These are phyloP conservation scores for Scheffersomyces spartinae DNA, from an alignment of 805 yeast genomes.

Conservation along the genomic window DNA sequence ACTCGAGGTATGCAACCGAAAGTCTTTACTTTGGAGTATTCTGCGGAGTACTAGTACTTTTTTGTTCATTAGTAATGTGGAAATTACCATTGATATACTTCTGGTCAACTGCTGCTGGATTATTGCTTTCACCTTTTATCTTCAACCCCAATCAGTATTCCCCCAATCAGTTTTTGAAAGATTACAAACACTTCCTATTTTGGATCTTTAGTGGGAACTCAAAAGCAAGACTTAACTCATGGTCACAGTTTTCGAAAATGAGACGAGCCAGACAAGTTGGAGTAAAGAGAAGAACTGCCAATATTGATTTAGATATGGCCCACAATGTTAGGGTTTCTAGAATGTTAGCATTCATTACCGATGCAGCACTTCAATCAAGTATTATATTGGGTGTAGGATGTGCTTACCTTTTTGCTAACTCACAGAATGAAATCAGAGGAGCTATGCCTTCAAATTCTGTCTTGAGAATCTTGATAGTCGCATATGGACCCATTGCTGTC, in stretches of 20 bases:
- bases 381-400: constrained; percentile 21
- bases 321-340: constrained; percentile 41
- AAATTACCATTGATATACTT: constrained; percentile 47
- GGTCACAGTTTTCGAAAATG: constrained; percentile 39
- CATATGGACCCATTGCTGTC: constrained; percentile 36
- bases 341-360: constrained; percentile 28
- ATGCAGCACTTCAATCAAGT: constrained; percentile 25
- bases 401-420: constrained; percentile 43
- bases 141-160: constrained; percentile 73
- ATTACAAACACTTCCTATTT: constrained; percentile 43
- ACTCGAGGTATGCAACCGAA: constrained; percentile 67
- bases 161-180: constrained; percentile 58
- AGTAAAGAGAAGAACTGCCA: constrained; percentile 31
- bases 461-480: constrained; percentile 30
- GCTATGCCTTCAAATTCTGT: constrained; percentile 27
- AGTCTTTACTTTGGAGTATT: constrained; percentile 54
- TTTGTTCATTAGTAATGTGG: constrained; percentile 56
- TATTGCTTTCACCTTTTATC: constrained; percentile 60
- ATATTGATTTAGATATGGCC: constrained; percentile 27
- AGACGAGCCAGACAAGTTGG: constrained; percentile 47
- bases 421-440: constrained; percentile 35
- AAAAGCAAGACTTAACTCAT: constrained; percentile 19
- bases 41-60: constrained; percentile 40
- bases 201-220: constrained; percentile 47
- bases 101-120: constrained; percentile 58